Conservation (phyloP, 2,329 filamentous ascomycete genomes). For the Colletotrichum sp. region DNA sequence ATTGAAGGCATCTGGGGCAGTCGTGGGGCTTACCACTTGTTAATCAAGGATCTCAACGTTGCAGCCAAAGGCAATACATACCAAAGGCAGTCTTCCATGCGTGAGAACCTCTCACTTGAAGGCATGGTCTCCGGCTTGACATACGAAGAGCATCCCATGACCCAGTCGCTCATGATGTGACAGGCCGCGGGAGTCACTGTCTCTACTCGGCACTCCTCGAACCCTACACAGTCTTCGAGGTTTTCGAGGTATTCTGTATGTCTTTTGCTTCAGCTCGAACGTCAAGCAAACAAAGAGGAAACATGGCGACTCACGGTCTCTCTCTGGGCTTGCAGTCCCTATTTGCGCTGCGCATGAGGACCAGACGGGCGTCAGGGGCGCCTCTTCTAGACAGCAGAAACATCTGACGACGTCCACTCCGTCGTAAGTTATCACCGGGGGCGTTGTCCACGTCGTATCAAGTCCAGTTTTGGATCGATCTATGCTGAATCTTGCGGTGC, state of each 20-base stretch:
- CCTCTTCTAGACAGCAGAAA: background rate
- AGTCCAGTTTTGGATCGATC: background rate
- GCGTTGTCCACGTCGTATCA: background rate
- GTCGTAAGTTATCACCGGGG: background rate
- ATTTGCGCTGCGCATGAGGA: background rate
- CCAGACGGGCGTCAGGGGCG: background rate
- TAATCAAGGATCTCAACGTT: background rate
- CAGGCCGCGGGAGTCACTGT: background rate
- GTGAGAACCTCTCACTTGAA: background rate
- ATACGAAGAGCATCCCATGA: background rate
- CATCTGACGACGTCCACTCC: background rate
- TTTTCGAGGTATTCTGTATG: background rate
- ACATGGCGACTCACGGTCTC: background rate
- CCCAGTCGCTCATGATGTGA: background rate
- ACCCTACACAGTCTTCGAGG: background rate
- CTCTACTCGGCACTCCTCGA: background rate
- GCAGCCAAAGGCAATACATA: background rate
- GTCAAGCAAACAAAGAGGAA: background rate
- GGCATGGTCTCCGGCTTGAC: background rate
- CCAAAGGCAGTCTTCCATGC: background rate
- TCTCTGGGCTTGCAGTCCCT: background rate
- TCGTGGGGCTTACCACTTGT: background rate
- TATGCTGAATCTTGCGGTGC: background rate
- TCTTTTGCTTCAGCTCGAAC: background rate
- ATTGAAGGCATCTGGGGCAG: background rate